phyloP scores from a whole-genome alignment of 495 filamentous ascomycete species.

The Xylaria cubensis region DNA sequence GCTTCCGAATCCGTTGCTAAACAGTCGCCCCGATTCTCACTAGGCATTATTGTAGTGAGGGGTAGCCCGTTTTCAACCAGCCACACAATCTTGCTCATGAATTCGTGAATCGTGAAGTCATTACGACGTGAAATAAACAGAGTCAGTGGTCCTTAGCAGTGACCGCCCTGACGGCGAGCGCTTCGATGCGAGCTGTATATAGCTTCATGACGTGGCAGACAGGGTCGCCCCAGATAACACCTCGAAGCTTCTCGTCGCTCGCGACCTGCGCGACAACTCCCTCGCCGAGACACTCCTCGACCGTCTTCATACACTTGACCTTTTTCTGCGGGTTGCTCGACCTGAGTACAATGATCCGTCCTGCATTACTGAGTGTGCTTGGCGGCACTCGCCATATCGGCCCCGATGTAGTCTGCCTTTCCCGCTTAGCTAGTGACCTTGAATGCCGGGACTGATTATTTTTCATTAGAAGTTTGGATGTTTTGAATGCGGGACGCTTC shows the following conservation, averaged over 20 bases:
- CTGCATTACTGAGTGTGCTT: slow-evolving; percentile 68
- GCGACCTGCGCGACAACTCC: slow-evolving; percentile 67
- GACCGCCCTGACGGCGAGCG: slow-evolving; percentile 69
- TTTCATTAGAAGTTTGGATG: slow-evolving; percentile 33
- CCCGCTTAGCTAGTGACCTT: slow-evolving; percentile 32
- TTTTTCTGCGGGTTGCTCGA: slow-evolving; percentile 44
- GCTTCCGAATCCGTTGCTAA: no score
- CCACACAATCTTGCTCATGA: background rate
- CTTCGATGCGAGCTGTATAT: slow-evolving; percentile 72
- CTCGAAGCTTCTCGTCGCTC: slow-evolving; percentile 68
- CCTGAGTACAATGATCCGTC: slow-evolving; percentile 69
- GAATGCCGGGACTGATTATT: slow-evolving; percentile 28
- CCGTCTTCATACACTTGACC: slow-evolving; percentile 44
- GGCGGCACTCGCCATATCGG: slow-evolving; percentile 68
- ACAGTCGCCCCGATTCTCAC: no score
- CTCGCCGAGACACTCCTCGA: slow-evolving; percentile 52
- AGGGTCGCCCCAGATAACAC: slow-evolving; percentile 78
- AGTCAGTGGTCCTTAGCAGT: slow-evolving; percentile 51
- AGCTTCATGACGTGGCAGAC: slow-evolving; percentile 79
- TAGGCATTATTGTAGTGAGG: no score
- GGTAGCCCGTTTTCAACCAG: no score
- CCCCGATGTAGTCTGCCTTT: slow-evolving; percentile 27
- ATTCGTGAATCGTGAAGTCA: slow-evolving; percentile 17
- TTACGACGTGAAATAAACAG: background rate
- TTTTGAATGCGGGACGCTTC: slow-evolving; percentile 39